These are phyloP conservation scores for Macrolepiota dolichaula DNA, from an alignment of 768 basidiomycete genomes.

Conservation along the genomic window DNA sequence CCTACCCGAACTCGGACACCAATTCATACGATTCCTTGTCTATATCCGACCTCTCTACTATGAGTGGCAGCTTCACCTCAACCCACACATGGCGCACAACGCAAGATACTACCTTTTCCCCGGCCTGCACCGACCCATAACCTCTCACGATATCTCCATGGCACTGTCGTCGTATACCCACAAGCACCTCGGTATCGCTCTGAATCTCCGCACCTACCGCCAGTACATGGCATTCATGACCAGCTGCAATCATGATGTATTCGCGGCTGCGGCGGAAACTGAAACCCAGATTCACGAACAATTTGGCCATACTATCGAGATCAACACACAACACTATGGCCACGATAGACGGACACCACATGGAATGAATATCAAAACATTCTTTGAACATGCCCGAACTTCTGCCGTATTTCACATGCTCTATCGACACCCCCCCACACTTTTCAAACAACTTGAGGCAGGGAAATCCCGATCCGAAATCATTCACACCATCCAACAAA, in stretches of 20 bases:
- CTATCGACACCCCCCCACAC: not conserved
- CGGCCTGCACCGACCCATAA: not conserved
- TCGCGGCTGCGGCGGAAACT: not conserved
- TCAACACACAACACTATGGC: conserved; percentile 15
- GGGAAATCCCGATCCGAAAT: not conserved
- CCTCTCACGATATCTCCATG: not conserved
- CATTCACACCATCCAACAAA: not conserved
- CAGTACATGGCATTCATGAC: conserved; percentile 13
- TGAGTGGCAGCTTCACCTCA: not conserved
- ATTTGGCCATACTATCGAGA: conserved; percentile 10
- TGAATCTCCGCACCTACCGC: not conserved
- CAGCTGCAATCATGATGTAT: not conserved
- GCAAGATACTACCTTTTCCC: not conserved
- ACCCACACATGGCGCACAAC: not conserved
- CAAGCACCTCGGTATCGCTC: not conserved
- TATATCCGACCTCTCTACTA: not conserved
- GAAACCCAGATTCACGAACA: conserved; percentile 5
- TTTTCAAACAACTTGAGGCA: not conserved
- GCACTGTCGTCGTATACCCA: not conserved
- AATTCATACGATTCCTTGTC: not conserved
- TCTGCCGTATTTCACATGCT: conserved; percentile 16
- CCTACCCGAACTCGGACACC: not conserved
- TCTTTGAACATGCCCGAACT: conserved; percentile 9
- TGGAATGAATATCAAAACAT: conserved; percentile 5
- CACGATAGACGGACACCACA: conserved; percentile 8